A percentile compares a stretch with the other conserved stretches of the same genome.
Evolutionary conservation across 768 basidiomycete genomes (phyloP).

Genomic region (Sporobolomyces phaffii): DNA sequence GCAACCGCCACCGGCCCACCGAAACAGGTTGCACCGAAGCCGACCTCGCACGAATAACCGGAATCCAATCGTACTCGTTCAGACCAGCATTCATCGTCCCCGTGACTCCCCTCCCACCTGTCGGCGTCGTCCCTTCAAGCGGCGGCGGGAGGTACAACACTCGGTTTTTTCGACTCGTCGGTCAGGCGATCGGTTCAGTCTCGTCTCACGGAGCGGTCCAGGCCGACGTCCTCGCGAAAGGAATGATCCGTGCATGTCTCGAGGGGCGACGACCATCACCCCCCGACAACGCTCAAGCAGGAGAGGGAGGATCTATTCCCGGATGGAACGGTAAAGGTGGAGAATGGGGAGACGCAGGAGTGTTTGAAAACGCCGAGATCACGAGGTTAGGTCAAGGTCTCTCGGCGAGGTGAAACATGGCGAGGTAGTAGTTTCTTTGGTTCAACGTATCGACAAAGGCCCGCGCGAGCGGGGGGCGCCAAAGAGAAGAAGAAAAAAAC

Average conservation of each 20-base stretch:
- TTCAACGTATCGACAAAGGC: too few species aligned
- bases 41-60: background rate
- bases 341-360: slow-evolving; percentile 7
- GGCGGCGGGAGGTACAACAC: background rate
- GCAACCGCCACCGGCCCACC: too few species aligned
- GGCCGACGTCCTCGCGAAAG: slow-evolving; percentile 13
- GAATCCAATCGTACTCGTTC: slow-evolving; percentile 27
- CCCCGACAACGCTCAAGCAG: too few species aligned
- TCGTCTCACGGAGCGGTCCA: background rate
- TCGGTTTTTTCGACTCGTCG: background rate
- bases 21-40: slow-evolving; percentile 1
- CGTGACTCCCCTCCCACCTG: too few species aligned
- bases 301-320: background rate
- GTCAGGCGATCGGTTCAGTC: background rate
- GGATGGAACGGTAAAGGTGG: slow-evolving; percentile 35
- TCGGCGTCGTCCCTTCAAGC: too few species aligned
- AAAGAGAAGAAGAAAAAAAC: too few species aligned
- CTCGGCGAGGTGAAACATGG: background rate
- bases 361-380: slow-evolving; percentile 24
- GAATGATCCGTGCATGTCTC: slow-evolving; percentile 14
- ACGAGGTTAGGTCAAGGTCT: slow-evolving; percentile 10
- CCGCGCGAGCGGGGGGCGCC: too few species aligned
- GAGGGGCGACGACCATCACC: slow-evolving; percentile 7
- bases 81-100: slow-evolving; percentile 24
- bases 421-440: too few species aligned